Evolutionary conservation across 768 basidiomycete genomes (phyloP), one percentile per base, ranked within the genome.

Genomic region (Boletales sp.): DNA sequence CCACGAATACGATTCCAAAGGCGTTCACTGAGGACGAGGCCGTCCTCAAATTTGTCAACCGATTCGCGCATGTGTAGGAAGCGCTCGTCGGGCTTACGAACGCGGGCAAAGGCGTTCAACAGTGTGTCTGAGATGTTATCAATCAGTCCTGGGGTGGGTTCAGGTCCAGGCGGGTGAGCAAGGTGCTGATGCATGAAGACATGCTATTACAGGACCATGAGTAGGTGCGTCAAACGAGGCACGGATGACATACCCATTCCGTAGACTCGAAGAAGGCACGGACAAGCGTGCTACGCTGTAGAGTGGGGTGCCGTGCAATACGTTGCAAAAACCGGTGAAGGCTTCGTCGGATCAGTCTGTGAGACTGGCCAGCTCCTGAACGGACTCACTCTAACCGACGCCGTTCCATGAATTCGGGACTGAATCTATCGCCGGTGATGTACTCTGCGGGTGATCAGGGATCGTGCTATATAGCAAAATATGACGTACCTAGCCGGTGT

Each of bases 161-260:
- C 91, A n/a, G 86, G 84, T 18, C 82, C 83, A 17, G 93, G 90
- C 5, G 94, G 92, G 62, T 97, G 90, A 7, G 94, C 92, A 46
- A 90, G 76, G 61, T 97, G 93, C 62, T 94, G 90, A 66, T 98
- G 94, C 91, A 97, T 98, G 63, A 88, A 84, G 21, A 98, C 94
- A 61, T 91, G 89, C 95, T 97, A 58, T 41, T 19, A 44, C 41
- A 54, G 21, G 47, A 21, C 37, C 40, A 45, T 42, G 56, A 27
- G 38, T 42, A 32, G 52, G 53, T 11, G 34, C 36, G 44, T 12
- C 14, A 15, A 40, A 35, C 45, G 47, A 27, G 31, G 40, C 40
- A 31, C 24, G 11, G 17, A 4, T 9, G 7, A 9, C 84, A 52
- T 66, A 94, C 95, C 97, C 97, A 99, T 94, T 99, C 97, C 31